phyloP scores from a whole-genome alignment of 139 green algal species.

The Tetraselmis chui region DNA sequence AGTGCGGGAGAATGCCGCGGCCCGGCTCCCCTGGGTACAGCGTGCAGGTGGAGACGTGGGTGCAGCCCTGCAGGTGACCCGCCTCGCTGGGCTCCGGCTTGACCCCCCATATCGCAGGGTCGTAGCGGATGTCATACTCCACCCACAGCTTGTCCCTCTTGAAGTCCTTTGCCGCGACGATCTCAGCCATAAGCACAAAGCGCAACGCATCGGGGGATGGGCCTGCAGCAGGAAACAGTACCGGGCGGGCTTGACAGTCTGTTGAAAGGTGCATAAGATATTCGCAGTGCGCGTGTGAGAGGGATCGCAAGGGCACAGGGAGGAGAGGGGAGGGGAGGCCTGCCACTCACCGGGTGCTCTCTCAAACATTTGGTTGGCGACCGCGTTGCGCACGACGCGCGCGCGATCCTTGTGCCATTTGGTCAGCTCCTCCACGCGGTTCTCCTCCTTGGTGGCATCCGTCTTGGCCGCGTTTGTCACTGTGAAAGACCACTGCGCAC shows the following conservation, averaged over 20 bases:
- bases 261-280: slow-evolving; percentile 16
- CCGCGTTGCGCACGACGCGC: neutral
- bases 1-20: slow-evolving; percentile 13
- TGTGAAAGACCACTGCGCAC: slow-evolving; percentile 46
- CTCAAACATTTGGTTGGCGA: slow-evolving; percentile 14
- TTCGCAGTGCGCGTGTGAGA: neutral
- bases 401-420: slow-evolving; percentile 2
- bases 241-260: slow-evolving; percentile 10
- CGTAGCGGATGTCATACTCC: slow-evolving; percentile 33
- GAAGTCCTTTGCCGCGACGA: slow-evolving; percentile 43
- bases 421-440: slow-evolving; percentile 19
- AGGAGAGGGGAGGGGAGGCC: no score
- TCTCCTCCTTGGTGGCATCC: slow-evolving; percentile 24
- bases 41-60: slow-evolving; percentile 30
- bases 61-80: slow-evolving; percentile 42
- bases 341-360: slow-evolving; percentile 26
- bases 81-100: slow-evolving; percentile 8
- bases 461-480: slow-evolving; percentile 35
- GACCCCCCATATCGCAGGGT: slow-evolving; percentile 2
- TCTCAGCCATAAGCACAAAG: slow-evolving; percentile 43
- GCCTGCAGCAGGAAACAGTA: neutral
- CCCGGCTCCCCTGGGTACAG: slow-evolving; percentile 31
- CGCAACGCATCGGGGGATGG: slow-evolving; percentile 14
- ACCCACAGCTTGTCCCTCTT: slow-evolving; percentile 42
- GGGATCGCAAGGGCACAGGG: neutral